Percentiles rank a stretch among this genome's conserved stretches.
phyloP scores from a whole-genome alignment of 2,329 filamentous ascomycete genomes.

The Penicillium sp. region DNA sequence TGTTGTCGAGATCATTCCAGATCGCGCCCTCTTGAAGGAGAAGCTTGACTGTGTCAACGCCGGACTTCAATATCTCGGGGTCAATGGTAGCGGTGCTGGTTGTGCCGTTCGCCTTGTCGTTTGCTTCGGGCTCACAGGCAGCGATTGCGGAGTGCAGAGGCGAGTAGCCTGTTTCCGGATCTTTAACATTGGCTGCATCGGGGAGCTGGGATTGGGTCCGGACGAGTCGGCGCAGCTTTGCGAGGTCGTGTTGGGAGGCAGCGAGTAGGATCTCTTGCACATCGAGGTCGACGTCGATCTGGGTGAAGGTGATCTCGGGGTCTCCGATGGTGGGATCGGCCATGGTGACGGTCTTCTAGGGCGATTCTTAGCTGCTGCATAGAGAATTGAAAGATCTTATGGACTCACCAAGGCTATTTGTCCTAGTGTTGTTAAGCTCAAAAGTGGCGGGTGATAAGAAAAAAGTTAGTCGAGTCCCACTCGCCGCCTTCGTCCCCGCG shows the following conservation, averaged over 20 bases:
- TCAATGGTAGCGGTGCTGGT: conserved; percentile 14
- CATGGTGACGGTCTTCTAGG: conserved; percentile 19
- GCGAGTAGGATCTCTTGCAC: conserved; percentile 62
- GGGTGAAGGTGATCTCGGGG: conserved; percentile 21
- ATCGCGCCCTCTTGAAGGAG: conserved; percentile 85
- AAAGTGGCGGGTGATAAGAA: conserved; percentile 22
- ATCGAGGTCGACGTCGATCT: conserved; percentile 38
- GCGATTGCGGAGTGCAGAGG: conserved; percentile 87
- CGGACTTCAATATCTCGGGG: conserved; percentile 50
- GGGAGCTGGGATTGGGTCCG: conserved; percentile 45
- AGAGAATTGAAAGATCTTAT: too few relatives aligned
- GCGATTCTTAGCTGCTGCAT: conserved; percentile 3
- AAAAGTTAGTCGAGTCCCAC: conserved; percentile 19
- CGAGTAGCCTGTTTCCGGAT: conserved; percentile 77
- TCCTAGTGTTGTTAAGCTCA: background rate
- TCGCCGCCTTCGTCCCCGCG: conserved; percentile 32
- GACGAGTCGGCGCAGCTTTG: conserved; percentile 65
- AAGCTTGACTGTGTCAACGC: conserved; percentile 64
- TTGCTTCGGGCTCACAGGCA: conserved; percentile 53
- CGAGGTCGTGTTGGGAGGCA: conserved; percentile 62
- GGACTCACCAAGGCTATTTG: background rate
- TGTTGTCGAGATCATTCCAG: conserved; percentile 89
- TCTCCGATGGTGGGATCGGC: conserved; percentile 22
- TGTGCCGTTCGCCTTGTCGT: conserved; percentile 25
- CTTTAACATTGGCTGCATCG: conserved; percentile 69